Evolutionary conservation across 306 rosid genomes (phyloP).

Genomic region (Oxytropis ochrocephala): DNA sequence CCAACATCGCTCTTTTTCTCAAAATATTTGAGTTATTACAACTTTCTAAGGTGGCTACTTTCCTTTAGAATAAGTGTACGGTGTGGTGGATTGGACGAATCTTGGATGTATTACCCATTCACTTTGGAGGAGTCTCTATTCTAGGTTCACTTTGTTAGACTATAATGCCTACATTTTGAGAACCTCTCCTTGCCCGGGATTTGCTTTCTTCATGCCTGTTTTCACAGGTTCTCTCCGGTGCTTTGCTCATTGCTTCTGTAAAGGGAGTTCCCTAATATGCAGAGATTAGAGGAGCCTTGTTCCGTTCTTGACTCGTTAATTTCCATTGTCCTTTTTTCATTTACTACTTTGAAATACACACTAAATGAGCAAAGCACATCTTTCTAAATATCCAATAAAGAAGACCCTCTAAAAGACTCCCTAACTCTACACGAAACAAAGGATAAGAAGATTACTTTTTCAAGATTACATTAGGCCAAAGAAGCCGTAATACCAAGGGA

Average conservation of each 20-base stretch:
- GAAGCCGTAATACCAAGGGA: background rate
- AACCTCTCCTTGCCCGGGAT: background rate
- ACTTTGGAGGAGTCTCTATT: constrained; percentile 10
- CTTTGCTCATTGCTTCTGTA: background rate
- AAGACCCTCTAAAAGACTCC: background rate
- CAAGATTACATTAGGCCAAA: background rate
- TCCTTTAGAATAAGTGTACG: background rate
- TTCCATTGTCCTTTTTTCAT: background rate
- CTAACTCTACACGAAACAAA: background rate
- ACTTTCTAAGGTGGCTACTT: constrained; percentile 6
- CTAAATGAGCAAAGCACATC: background rate
- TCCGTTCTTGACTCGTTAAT: background rate
- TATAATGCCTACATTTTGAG: background rate
- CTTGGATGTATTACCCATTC: background rate
- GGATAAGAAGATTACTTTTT: background rate
- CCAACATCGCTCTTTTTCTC: background rate
- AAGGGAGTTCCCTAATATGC: constrained; percentile 6
- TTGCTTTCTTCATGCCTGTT: background rate
- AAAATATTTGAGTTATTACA: background rate
- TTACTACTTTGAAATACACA: background rate
- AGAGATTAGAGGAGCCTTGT: background rate
- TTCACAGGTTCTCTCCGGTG: background rate
- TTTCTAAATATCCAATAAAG: background rate
- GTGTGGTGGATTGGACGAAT: background rate
- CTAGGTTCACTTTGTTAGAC: background rate